A percentile compares a stretch with the other conserved stretches of the same genome.
Evolutionary conservation across 768 basidiomycete species (phyloP).

Genomic region (Imleria badia): DNA sequence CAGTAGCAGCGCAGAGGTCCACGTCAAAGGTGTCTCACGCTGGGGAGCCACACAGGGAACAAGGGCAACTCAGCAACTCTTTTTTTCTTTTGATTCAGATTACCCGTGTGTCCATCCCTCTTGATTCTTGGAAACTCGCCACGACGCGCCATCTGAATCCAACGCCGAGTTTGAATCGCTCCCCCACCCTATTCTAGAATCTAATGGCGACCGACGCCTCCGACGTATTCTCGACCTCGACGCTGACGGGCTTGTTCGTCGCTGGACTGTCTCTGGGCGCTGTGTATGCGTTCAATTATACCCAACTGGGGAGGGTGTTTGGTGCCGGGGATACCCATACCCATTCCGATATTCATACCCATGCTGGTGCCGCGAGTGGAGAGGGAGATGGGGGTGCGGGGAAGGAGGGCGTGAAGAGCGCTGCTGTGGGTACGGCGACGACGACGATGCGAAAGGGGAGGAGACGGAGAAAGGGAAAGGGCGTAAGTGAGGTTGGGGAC

Average conservation of each 20-base stretch:
- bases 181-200: too few relatives aligned
- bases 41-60: neutral
- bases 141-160: too few relatives aligned
- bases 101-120: too few relatives aligned
- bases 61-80: neutral
- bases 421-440: neutral
- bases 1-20: too few relatives aligned
- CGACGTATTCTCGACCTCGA: slow-evolving; percentile 26
- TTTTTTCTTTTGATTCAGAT: too few relatives aligned
- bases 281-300: slow-evolving; percentile 13
- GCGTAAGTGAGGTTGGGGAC: fast-evolving
- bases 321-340: neutral
- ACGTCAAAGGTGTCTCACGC: neutral
- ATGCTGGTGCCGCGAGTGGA: neutral
- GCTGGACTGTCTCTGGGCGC: slow-evolving; percentile 16
- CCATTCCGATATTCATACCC: neutral
- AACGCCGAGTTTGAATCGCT: too few relatives aligned
- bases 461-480: neutral
- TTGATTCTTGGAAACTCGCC: neutral
- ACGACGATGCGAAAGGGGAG: neutral
- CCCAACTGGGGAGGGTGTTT: neutral
- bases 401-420: neutral
- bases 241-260: slow-evolving; percentile 31
- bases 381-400: neutral
- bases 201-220: slow-evolving; percentile 37